Conservation (phyloP, 1,139 yeast species). For the Pneumocystis canis region DNA sequence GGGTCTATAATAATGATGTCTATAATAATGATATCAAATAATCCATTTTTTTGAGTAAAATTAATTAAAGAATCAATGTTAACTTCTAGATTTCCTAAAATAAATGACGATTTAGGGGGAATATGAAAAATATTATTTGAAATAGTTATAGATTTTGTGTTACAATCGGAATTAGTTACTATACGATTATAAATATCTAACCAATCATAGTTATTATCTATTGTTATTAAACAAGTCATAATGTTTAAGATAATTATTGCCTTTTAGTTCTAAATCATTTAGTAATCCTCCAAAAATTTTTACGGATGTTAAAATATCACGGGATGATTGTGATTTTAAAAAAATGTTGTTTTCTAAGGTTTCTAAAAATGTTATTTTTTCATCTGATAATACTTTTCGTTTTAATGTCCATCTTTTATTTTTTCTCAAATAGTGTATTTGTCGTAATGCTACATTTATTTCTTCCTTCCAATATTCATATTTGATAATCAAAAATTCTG, state of each 20-base stretch:
- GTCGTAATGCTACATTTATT: neutral
- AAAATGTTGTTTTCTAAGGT: neutral
- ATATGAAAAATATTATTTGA: neutral
- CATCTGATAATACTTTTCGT: neutral
- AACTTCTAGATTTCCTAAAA: neutral
- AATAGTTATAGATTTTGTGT: neutral
- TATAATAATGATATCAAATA: too few relatives aligned
- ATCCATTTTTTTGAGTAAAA: neutral
- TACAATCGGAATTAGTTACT: neutral
- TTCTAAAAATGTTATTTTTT: neutral
- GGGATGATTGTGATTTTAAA: neutral
- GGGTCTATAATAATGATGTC: constrained; percentile 2
- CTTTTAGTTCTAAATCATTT: neutral
- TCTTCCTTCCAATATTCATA: neutral
- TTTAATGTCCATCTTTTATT: neutral
- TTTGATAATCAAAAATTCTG: neutral
- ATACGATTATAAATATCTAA: neutral
- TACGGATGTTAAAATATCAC: neutral
- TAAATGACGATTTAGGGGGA: constrained; percentile 1
- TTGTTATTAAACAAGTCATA: neutral
- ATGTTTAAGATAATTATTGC: neutral
- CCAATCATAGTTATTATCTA: neutral
- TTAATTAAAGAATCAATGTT: neutral
- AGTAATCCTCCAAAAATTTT: neutral
- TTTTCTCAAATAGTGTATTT: neutral